A percentile compares a stretch with the other conserved stretches of the same genome.
phyloP scores from a whole-genome alignment of 2,329 filamentous ascomycete genomes.

The Trichoderma citrinoviride region DNA sequence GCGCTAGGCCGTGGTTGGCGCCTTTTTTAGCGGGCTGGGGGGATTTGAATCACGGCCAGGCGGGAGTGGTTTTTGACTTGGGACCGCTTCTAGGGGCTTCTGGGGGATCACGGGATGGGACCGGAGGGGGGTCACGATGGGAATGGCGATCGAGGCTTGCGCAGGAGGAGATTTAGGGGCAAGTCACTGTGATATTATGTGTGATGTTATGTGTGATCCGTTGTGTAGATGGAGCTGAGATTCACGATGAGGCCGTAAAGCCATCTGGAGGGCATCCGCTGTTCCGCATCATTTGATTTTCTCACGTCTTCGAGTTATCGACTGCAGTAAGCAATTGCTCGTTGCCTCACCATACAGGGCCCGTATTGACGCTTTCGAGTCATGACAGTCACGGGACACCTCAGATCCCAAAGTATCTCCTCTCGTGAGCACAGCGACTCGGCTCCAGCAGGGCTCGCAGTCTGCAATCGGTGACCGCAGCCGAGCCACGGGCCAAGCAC shows the following conservation, averaged over 20 bases:
- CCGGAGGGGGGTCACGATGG: constrained; percentile 16
- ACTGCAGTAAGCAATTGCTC: no score
- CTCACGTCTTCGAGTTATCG: no score
- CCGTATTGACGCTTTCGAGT: no score
- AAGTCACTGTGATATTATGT: neutral
- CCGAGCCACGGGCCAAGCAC: neutral
- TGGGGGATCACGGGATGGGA: constrained; percentile 10
- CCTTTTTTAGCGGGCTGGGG: neutral
- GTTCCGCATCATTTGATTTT: no score
- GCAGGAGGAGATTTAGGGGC: constrained; percentile 7
- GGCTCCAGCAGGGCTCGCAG: neutral
- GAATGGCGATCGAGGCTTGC: constrained; percentile 21
- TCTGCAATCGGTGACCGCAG: neutral
- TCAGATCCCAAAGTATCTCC: no score
- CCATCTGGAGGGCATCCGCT: no score
- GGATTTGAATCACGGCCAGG: neutral
- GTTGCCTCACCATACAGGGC: no score
- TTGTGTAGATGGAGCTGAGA: no score
- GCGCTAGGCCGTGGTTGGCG: neutral
- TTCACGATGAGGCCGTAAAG: no score
- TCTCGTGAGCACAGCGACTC: neutral
- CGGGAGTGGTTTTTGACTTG: neutral
- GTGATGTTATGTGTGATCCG: no score
- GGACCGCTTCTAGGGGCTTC: constrained; percentile 8
- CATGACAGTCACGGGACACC: no score